Evolutionary conservation across 116 monocot genomes (phyloP).

Genomic region (Cymodocea nodosa): DNA sequence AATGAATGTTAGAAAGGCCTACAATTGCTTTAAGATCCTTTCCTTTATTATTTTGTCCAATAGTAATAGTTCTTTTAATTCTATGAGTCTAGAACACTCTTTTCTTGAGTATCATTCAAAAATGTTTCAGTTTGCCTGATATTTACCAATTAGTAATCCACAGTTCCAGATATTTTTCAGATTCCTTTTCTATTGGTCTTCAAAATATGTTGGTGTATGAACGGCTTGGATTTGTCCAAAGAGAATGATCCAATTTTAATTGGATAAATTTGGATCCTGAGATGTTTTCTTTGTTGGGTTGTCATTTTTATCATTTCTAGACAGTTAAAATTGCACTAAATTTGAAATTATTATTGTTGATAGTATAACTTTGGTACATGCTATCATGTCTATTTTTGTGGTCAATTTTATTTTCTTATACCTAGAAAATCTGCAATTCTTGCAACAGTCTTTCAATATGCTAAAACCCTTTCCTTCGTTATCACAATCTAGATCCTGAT

Average conservation of each 20-base stretch:
- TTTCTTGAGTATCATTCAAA: too few relatives aligned
- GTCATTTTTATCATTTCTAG: too few relatives aligned
- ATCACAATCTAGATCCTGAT: conserved; percentile 48
- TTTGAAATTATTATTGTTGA: not conserved
- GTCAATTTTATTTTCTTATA: not conserved
- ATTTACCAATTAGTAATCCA: not conserved
- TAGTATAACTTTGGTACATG: not conserved
- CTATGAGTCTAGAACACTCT: too few relatives aligned
- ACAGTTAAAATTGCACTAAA: too few relatives aligned
- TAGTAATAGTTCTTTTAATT: too few relatives aligned
- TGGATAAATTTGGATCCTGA: too few relatives aligned
- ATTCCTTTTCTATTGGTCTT: not conserved
- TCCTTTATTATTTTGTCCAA: too few relatives aligned
- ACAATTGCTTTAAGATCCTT: too few relatives aligned
- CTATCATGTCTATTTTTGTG: not conserved
- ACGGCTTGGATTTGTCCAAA: not conserved
- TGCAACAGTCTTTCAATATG: not conserved
- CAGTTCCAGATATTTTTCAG: not conserved
- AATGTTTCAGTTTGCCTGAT: too few relatives aligned
- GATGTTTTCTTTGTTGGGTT: too few relatives aligned
- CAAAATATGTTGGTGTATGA: not conserved
- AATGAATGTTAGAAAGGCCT: too few relatives aligned
- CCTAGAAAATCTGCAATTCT: not conserved
- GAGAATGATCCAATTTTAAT: too few relatives aligned
- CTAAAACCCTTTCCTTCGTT: not conserved